Percentiles rank a stretch among this genome's conserved stretches.
Conservation (phyloP, 495 filamentous ascomycete species). For the Penicillium steckii region DNA sequence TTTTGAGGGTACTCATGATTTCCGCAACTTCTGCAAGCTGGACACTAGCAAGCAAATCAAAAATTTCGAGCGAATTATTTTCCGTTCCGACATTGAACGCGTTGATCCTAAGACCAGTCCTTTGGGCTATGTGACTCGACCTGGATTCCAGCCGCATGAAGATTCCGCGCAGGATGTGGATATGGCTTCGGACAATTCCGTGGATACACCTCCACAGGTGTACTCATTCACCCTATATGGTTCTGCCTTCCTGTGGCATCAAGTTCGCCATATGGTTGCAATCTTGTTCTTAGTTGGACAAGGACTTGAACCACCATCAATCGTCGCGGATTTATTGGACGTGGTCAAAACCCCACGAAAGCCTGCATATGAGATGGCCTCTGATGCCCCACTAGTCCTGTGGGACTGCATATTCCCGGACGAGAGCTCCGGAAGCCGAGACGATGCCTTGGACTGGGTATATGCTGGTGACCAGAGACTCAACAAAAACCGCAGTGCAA, state of each 20-base stretch:
- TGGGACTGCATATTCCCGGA: slow-evolving; percentile 93
- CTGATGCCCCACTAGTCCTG: slow-evolving; percentile 82
- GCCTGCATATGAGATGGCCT: slow-evolving; percentile 87
- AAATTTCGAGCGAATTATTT: slow-evolving; percentile 76
- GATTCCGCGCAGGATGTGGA: slow-evolving; percentile 13
- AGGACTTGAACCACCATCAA: slow-evolving; percentile 70
- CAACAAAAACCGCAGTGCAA: slow-evolving; percentile 26
- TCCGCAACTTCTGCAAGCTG: slow-evolving; percentile 94
- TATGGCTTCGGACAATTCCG: slow-evolving; percentile 16
- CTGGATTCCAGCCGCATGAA: slow-evolving; percentile 35
- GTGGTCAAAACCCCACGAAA: slow-evolving; percentile 62
- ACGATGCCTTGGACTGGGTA: slow-evolving; percentile 76
- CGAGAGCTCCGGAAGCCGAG: slow-evolving; percentile 40
- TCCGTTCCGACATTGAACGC: slow-evolving; percentile 71
- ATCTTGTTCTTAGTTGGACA: slow-evolving; percentile 91
- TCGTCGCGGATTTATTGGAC: slow-evolving; percentile 74
- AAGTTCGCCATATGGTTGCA: slow-evolving; percentile 88
- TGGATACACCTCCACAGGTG: slow-evolving; percentile 53
- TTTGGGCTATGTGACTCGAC: slow-evolving; percentile 29
- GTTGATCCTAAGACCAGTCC: slow-evolving; percentile 52
- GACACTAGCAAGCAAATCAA: slow-evolving; percentile 83
- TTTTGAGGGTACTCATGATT: slow-evolving; percentile 85
- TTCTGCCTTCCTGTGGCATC: slow-evolving; percentile 97
- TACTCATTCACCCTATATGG: slow-evolving; percentile 86
- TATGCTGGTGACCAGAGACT: slow-evolving; percentile 61